phyloP scores from a whole-genome alignment of 352 stramenopile species.

The Globisporangium cederbergense region DNA sequence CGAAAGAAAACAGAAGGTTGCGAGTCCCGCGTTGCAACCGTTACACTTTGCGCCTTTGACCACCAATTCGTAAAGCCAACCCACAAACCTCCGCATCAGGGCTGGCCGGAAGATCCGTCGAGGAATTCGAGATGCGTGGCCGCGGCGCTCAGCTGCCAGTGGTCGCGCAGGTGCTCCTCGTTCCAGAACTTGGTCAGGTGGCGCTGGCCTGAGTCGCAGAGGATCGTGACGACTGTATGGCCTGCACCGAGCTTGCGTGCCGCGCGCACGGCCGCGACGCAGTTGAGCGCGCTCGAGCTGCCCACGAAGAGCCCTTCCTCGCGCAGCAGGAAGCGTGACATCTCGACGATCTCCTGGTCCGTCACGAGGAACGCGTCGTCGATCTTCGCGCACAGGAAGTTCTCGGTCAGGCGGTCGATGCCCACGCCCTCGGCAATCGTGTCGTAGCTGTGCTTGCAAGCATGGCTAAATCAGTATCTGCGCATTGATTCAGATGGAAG shows the following conservation, averaged over 20 bases:
- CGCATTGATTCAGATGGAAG: too few relatives aligned
- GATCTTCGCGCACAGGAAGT: constrained; percentile 91
- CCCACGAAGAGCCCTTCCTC: constrained; percentile 97
- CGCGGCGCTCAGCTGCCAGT: constrained; percentile 60
- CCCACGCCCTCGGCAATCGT: constrained; percentile 97
- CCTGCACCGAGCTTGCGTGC: constrained; percentile 74
- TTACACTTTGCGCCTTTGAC: background rate
- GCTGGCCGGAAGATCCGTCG: constrained; percentile 60
- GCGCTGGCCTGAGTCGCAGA: constrained; percentile 88
- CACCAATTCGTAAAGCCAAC: background rate
- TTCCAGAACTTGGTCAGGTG: constrained; percentile 90
- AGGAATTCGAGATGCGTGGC: constrained; percentile 71
- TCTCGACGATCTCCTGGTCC: constrained; percentile 96
- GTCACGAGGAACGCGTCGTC: constrained; percentile 88
- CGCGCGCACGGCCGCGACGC: constrained; percentile 70
- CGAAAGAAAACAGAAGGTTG: background rate
- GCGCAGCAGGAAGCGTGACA: constrained; percentile 95
- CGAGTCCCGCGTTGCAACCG: background rate
- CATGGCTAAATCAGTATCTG: too few relatives aligned
- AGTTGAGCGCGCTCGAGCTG: constrained; percentile 85
- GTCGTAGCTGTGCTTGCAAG: constrained; percentile 83
- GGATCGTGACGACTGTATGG: constrained; percentile 82
- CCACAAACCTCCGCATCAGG: constrained; percentile 24
- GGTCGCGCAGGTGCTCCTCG: constrained; percentile 60
- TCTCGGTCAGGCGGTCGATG: constrained; percentile 96